A percentile compares a stretch with the other conserved stretches of the same genome.
These are phyloP conservation scores for Euphorbia corollata DNA, from an alignment of 441 rosid genomes.

Conservation along the genomic window DNA sequence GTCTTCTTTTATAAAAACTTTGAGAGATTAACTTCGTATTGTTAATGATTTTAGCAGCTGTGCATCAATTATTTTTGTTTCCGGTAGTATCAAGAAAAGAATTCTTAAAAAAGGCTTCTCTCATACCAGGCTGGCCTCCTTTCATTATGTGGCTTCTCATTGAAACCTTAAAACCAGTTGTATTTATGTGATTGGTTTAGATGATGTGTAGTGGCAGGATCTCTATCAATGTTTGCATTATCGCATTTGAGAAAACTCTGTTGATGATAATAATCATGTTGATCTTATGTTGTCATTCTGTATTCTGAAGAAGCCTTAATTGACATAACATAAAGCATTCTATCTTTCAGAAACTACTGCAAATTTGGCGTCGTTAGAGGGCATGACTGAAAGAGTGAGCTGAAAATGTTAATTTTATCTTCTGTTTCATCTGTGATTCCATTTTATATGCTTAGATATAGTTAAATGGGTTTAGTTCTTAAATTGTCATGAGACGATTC, in stretches of 20 bases:
- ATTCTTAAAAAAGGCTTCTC: background rate
- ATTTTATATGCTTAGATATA: background rate
- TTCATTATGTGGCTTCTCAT: background rate
- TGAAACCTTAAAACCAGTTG: background rate
- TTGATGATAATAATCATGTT: background rate
- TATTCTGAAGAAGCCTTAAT: background rate
- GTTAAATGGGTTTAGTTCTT: background rate
- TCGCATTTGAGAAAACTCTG: background rate
- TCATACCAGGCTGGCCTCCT: background rate
- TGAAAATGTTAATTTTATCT: background rate
- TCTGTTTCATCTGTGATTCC: background rate
- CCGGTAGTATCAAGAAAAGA: background rate
- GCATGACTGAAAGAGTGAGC: background rate
- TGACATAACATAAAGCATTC: background rate
- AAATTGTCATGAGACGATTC: background rate
- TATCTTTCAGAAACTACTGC: background rate
- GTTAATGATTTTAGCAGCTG: background rate
- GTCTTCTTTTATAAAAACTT: background rate
- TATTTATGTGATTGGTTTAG: background rate
- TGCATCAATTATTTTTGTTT: background rate
- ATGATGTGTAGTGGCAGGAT: background rate
- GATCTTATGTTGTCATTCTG: background rate
- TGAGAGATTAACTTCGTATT: constrained; percentile 2
- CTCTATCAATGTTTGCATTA: background rate
- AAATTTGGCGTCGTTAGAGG: background rate